A percentile compares a stretch with the other conserved stretches of the same genome.
Conservation (phyloP, 2,329 filamentous ascomycete genomes). For the Pseudocercospora fuligena region DNA sequence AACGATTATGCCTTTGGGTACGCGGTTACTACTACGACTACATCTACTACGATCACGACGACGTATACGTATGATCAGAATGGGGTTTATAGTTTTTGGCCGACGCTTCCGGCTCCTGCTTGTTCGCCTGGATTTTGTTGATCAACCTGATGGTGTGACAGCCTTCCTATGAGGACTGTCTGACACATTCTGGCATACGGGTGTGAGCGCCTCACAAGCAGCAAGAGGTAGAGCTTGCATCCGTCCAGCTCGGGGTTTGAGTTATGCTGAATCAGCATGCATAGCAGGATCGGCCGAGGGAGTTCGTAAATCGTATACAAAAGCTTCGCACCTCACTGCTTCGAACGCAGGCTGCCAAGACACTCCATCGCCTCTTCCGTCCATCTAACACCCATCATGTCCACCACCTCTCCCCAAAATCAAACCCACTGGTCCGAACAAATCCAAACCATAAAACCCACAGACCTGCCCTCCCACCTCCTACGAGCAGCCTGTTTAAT, state of each 20-base stretch:
- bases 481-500: slow-evolving; percentile 23
- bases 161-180: not conserved
- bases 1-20: slow-evolving; percentile 17
- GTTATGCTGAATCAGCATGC: no score
- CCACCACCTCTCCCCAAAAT: no score
- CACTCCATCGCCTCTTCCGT: no score
- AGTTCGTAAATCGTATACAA: no score
- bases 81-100: slow-evolving; percentile 1
- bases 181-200: no score
- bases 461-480: slow-evolving; percentile 18
- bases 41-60: not conserved
- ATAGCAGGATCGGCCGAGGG: no score
- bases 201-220: no score
- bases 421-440: not conserved
- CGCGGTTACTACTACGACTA: not conserved
- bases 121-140: not conserved
- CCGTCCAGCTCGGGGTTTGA: no score
- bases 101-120: not conserved
- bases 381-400: no score
- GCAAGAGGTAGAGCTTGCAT: no score
- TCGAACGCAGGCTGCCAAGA: no score
- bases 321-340: no score
- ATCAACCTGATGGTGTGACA: not conserved
- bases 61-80: not conserved
- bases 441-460: slow-evolving; percentile 10